phyloP scores from a whole-genome alignment of 2,329 filamentous ascomycete species.

The Orbilia blumenaviensis region DNA sequence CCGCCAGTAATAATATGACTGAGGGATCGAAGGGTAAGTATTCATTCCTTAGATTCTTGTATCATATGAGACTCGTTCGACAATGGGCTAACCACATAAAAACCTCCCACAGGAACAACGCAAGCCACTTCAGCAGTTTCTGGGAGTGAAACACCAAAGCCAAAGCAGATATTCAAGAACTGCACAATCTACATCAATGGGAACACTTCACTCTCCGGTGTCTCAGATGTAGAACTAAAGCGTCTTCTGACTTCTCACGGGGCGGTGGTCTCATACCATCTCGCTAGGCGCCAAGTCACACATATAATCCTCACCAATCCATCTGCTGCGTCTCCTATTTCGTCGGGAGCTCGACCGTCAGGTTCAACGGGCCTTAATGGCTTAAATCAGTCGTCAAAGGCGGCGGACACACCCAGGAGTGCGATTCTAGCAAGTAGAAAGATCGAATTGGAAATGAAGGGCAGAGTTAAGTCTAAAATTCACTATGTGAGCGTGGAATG shows the following conservation, averaged over 20 bases:
- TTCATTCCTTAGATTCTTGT: background rate
- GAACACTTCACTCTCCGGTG: conserved; percentile 75
- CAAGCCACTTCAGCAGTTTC: conserved; percentile 12
- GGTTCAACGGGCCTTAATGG: background rate
- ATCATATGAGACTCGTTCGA: background rate
- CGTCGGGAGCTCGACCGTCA: conserved; percentile 4
- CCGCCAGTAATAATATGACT: conserved; percentile 1
- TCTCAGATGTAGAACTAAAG: conserved; percentile 89
- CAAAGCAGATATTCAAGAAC: conserved; percentile 70
- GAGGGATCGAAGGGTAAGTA: background rate
- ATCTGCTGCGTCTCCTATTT: conserved; percentile 9
- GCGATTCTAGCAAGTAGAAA: conserved; percentile 35
- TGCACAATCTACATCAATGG: conserved; percentile 87
- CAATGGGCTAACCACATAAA: background rate
- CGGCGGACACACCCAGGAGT: conserved; percentile 40
- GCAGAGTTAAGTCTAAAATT: conserved; percentile 45
- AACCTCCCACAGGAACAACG: conserved; percentile 35
- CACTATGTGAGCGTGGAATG: conserved; percentile 59
- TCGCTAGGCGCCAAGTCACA: conserved; percentile 78
- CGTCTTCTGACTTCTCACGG: conserved; percentile 78
- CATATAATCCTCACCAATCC: conserved; percentile 76
- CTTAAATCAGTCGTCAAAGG: conserved; percentile 35
- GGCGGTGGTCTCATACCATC: conserved; percentile 73
- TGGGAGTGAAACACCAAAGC: background rate
- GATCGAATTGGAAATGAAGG: conserved; percentile 46